Percentiles rank a stretch among this genome's conserved stretches.
phyloP scores from a whole-genome alignment of 305 asterid genomes.

The Fraxinus dipetala region DNA sequence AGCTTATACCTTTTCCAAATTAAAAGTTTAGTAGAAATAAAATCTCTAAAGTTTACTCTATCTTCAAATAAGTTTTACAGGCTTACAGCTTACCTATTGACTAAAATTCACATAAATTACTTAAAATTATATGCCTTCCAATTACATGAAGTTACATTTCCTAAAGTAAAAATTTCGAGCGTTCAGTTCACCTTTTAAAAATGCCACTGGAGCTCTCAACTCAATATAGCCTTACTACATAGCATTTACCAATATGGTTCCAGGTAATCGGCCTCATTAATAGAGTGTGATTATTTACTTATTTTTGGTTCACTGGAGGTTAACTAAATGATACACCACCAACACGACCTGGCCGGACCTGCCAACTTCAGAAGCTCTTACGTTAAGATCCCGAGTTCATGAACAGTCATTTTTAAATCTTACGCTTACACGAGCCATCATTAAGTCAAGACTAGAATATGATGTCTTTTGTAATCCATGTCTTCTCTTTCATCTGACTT shows the following conservation, averaged over 20 bases:
- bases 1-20: neutral
- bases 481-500: neutral
- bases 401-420: slow-evolving; percentile 1
- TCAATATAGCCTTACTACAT: neutral
- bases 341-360: neutral
- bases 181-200: neutral
- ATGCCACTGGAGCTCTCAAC: neutral
- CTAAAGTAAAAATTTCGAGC: neutral
- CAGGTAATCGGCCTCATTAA: neutral
- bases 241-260: neutral
- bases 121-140: neutral
- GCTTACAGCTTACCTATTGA: neutral
- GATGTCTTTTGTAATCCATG: slow-evolving; percentile 13
- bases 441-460: slow-evolving; percentile 8
- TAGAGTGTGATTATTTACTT: neutral
- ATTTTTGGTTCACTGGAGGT: neutral
- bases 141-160: neutral
- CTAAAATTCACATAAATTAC: neutral
- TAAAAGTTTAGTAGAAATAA: neutral
- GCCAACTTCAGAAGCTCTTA: neutral
- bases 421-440: slow-evolving; percentile 5
- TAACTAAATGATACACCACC: neutral
- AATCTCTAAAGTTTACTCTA: neutral
- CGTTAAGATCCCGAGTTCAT: neutral
- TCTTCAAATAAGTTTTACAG: neutral